Base-by-base conservation (phyloP, 129 eudicot genomes). In the Deinandra increscens region DNA sequence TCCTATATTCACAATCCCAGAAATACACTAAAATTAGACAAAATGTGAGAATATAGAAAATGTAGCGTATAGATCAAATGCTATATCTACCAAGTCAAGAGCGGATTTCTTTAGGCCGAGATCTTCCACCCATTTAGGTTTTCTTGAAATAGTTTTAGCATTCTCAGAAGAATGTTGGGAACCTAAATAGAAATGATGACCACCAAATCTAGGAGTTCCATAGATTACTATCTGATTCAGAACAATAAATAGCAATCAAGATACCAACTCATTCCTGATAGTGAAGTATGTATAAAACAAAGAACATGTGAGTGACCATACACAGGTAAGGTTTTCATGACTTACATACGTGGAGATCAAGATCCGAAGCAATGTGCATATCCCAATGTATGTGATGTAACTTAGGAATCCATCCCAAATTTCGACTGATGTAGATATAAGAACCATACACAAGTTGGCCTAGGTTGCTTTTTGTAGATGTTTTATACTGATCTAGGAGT, bases 311-410 rank as follows among this genome's bases (percentile, higher is more conserved):
- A 45, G 3, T 3, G 39, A 36, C 39, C 20, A 72, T 50, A 49
- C 50, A 74, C 38, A 12, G 73, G 37, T 68, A 36, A 78, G 81
- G 77, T 69, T 14, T 60, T 63, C 15, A 72, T 43, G 96, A 94
- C 96, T 94, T 94, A 85, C 99, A 94, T 90, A 94, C 96, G 91
- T 89, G 96, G 80, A 90, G 96, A 80, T 94, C 93, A 71, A 84
- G 72, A 61, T 80, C 49, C 68, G 79, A 68, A 65, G 79, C 46
- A 63, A 70, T 80, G 68, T 83, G 75, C 38, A 82, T 75, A 48
- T 71, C 75, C 94, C 88, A 85, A 63, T 85, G 87, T 33, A 94
- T 48, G 55, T 85, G 96, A 81, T 90, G 86, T 81, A 87, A 66
- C 69, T 68, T 74, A 19, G 96, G 99, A 75, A 84, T 66, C 81